These are phyloP conservation scores for Scedosporium dehoogii DNA, from an alignment of 2,329 filamentous ascomycete species.

Conservation along the genomic window DNA sequence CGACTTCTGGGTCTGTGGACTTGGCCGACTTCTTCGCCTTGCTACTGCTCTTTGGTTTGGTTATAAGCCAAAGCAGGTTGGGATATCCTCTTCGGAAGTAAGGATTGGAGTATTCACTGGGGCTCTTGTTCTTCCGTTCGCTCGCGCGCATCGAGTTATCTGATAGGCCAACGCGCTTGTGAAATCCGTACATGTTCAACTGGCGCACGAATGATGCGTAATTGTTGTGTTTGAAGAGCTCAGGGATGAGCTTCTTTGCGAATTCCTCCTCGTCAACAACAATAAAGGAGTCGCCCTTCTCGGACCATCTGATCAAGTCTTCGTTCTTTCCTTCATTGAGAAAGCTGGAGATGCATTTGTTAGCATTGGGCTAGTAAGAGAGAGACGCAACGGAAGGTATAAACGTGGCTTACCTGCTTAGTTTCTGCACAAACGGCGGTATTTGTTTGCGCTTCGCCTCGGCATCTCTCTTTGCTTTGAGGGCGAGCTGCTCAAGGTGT, in stretches of 20 bases:
- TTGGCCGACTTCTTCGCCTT: conserved; percentile 51
- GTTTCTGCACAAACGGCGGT: conserved; percentile 92
- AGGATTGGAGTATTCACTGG: conserved; percentile 95
- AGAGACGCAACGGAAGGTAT: neutral
- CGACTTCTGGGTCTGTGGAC: conserved; percentile 59
- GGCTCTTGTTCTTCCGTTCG: conserved; percentile 93
- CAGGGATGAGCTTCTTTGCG: conserved; percentile 90
- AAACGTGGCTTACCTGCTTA: conserved; percentile 67
- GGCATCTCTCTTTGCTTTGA: conserved; percentile 76
- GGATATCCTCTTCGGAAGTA: conserved; percentile 92
- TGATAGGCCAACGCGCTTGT: conserved; percentile 86
- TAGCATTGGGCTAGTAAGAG: conserved; percentile 9
- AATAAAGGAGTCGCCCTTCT: conserved; percentile 92
- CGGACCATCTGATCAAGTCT: conserved; percentile 92
- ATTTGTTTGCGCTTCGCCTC: conserved; percentile 90
- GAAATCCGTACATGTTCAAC: conserved; percentile 95
- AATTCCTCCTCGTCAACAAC: conserved; percentile 97
- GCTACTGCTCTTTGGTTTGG: conserved; percentile 77
- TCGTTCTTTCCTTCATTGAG: conserved; percentile 82
- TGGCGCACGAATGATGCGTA: conserved; percentile 95
- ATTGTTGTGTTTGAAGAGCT: conserved; percentile 98
- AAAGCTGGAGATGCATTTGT: conserved; percentile 52
- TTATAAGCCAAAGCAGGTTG: conserved; percentile 89
- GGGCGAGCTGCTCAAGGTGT: conserved; percentile 67
- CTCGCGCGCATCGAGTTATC: conserved; percentile 98